These are phyloP conservation scores for Phlebiopsis flavidoalba DNA, from an alignment of 768 basidiomycete species.

Conservation along the genomic window DNA sequence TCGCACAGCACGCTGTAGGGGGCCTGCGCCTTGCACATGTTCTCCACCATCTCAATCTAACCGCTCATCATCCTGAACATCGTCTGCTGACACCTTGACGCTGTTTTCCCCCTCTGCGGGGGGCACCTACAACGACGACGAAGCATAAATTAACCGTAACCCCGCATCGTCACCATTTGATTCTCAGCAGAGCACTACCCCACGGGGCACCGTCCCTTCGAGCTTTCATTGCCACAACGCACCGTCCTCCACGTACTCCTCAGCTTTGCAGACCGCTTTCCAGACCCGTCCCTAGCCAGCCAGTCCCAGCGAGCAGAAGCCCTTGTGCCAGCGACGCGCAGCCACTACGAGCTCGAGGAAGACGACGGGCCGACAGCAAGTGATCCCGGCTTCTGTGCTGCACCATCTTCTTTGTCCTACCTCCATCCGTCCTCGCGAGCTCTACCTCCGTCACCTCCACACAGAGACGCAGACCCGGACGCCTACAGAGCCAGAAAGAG, in stretches of 20 bases:
- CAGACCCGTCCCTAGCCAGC: slow-evolving; percentile 1
- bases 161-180: slow-evolving; percentile 53
- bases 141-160: slow-evolving; percentile 6
- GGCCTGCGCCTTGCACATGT: slow-evolving; percentile 2
- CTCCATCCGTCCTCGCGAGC: slow-evolving; percentile 22
- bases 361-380: slow-evolving; percentile 23
- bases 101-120: not conserved
- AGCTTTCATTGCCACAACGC: slow-evolving; percentile 29
- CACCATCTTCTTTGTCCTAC: slow-evolving; percentile 20
- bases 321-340: slow-evolving; percentile 64
- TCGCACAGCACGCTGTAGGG: not conserved
- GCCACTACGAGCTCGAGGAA: slow-evolving; percentile 58
- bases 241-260: slow-evolving; percentile 4
- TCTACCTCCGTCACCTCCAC: slow-evolving; percentile 9
- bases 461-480: slow-evolving; percentile 17
- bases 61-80: slow-evolving; percentile 1
- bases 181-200: slow-evolving; percentile 51
- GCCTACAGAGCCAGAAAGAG: slow-evolving; percentile 21
- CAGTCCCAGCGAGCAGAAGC: slow-evolving; percentile 25
- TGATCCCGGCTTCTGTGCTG: slow-evolving; percentile 19
- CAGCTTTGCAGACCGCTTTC: not conserved
- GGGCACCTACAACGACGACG: not conserved
- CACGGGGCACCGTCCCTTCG: slow-evolving; percentile 48
- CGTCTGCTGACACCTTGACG: not conserved
- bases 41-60: slow-evolving; percentile 11